phyloP scores from a whole-genome alignment of 768 basidiomycete genomes.

The Russula brevipes region DNA sequence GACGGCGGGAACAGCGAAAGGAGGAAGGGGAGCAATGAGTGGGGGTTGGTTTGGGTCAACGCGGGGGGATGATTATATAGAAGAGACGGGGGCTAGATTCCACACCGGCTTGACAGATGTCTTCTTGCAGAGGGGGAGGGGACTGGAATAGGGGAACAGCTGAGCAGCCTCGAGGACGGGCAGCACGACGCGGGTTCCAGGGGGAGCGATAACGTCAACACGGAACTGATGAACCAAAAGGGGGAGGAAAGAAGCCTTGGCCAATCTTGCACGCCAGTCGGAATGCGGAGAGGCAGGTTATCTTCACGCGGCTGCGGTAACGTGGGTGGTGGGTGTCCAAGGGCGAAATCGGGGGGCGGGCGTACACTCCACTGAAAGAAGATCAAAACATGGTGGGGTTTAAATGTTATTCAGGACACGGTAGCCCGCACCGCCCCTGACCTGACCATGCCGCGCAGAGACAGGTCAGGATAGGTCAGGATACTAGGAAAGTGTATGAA shows the following conservation, averaged over 20 bases:
- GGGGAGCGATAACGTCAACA: constrained; percentile 18
- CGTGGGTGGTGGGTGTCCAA: constrained; percentile 16
- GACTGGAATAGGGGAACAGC: constrained; percentile 19
- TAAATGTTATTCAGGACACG: background rate
- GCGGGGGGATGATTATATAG: constrained; percentile 19
- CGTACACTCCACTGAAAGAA: background rate
- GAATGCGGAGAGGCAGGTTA: constrained; percentile 4
- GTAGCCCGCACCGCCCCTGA: background rate
- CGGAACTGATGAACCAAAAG: constrained; percentile 15
- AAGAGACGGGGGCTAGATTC: constrained; percentile 3
- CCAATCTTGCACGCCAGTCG: constrained; percentile 14
- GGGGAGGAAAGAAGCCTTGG: constrained; percentile 6
- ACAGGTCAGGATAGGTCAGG: too few species aligned
- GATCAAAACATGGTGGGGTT: background rate
- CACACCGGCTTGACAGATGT: constrained; percentile 5
- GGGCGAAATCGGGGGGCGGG: background rate
- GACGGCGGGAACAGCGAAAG: background rate
- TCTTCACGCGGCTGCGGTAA: constrained; percentile 12
- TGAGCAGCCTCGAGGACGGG: constrained; percentile 23
- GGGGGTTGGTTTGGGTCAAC: background rate
- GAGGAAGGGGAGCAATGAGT: background rate
- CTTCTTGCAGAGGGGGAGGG: constrained; percentile 5
- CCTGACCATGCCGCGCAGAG: too few species aligned
- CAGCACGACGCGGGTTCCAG: constrained; percentile 7
- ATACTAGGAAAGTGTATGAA: too few species aligned